Base-by-base conservation (phyloP, 176 grass and related monocot species). In the Triticum timopheevii region DNA sequence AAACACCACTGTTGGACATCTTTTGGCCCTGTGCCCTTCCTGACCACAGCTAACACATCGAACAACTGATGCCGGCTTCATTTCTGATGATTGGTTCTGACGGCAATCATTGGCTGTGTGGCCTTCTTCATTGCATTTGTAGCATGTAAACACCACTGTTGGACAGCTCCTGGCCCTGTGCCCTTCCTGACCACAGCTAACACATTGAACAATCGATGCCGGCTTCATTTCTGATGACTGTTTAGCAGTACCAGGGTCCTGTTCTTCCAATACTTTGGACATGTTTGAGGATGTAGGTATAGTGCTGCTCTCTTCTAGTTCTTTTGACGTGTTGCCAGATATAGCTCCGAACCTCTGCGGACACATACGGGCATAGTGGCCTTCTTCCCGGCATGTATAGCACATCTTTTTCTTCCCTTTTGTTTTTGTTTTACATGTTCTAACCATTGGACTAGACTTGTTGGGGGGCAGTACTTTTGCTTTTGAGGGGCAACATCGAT, bases 351-450 rank as follows among this genome's bases (percentile, higher is more conserved):
- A 63, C 9, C 3, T 76, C 47, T 54, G 73, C 28, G 73, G 47
- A 54, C 73, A 76, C 4, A 22, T 28, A 77, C 3, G 31, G 74
- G 16, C 73, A 76, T 54, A 20, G 73, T 76, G 73, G 19, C 73
- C 73, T 76, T 31, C 73, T 76, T 76, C 73, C 19, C 27, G 47
- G 73, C 73, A 76, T 30, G 49, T 52, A 8, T 52, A 52, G 73
- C 45, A 76, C 28, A 52, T 76, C 42, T 7, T 52, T 19, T 52
- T 76, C 27, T 30, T 50, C 25, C 15, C 24, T 52, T 0, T 8
- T 76, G 24, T 76, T 76, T 44, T 19, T 19, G 24, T 5, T 25
- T 76, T 76, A 13, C 47, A 50, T 16, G 47, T 50, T 50, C 4
- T 50, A 16, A 50, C 47, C 5, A 50, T 50, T 50, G 47, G 72